These are phyloP conservation scores for Amylocarpus encephaloides DNA, from an alignment of 2,329 filamentous ascomycete genomes.

Conservation along the genomic window DNA sequence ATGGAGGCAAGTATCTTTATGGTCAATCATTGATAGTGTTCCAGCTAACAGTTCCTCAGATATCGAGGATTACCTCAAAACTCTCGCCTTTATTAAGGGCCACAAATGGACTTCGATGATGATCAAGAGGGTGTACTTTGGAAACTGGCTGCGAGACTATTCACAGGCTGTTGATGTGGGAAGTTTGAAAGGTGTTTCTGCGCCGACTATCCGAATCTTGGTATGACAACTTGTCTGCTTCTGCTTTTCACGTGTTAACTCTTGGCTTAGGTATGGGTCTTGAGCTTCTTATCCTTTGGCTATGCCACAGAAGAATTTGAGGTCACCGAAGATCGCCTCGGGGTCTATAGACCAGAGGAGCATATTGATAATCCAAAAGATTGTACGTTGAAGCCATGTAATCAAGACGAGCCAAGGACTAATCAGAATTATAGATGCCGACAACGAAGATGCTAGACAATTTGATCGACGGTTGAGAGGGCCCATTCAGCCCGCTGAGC, in stretches of 20 bases:
- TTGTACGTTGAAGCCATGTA: conserved; percentile 3
- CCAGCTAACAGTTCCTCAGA: conserved; percentile 39
- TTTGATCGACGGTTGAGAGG: conserved; percentile 76
- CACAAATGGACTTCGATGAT: conserved; percentile 81
- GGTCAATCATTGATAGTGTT: neutral
- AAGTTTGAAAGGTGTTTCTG: conserved; percentile 70
- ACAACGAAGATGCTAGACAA: conserved; percentile 76
- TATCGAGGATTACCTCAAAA: conserved; percentile 77
- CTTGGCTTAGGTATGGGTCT: conserved; percentile 57
- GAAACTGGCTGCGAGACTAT: conserved; percentile 81
- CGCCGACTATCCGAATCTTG: conserved; percentile 70
- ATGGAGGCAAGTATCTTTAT: conserved; percentile 45
- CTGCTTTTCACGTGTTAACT: conserved; percentile 2
- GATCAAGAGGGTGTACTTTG: conserved; percentile 74
- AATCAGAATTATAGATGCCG: conserved; percentile 47
- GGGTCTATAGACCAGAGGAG: conserved; percentile 72
- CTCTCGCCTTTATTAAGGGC: conserved; percentile 67
- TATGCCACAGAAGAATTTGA: conserved; percentile 85
- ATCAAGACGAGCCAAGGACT: neutral
- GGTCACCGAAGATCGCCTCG: conserved; percentile 72
- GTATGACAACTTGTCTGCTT: conserved; percentile 34
- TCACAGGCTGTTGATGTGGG: conserved; percentile 78
- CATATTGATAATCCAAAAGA: conserved; percentile 68
- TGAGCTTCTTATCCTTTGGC: conserved; percentile 75
- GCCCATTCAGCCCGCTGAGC: conserved; percentile 65